Evolutionary conservation across 441 rosid genomes (phyloP).

Genomic region (Populus hybrid): DNA sequence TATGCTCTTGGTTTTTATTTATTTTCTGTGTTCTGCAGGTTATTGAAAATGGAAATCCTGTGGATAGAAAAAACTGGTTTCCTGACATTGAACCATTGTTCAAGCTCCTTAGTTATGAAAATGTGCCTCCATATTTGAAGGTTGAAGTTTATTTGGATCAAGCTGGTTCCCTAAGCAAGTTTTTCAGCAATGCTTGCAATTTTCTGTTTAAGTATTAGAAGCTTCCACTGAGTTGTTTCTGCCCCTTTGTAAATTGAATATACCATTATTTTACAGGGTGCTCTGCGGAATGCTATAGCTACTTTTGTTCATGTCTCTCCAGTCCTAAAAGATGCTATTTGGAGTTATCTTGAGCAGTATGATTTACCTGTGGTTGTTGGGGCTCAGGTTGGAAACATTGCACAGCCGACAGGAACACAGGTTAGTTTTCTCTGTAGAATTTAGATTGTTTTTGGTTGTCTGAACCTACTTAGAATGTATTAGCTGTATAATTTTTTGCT

Average conservation of each 20-base stretch:
- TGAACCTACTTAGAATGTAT: conserved; percentile 12
- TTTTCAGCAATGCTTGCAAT: conserved; percentile 14
- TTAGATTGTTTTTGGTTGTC: conserved; percentile 11
- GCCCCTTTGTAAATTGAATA: conserved; percentile 14
- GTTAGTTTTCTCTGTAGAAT: conserved; percentile 37
- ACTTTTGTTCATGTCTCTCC: conserved; percentile 78
- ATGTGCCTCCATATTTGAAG: conserved; percentile 93
- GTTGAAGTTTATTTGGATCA: conserved; percentile 33
- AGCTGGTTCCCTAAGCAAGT: conserved; percentile 16
- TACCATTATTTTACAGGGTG: conserved; percentile 60
- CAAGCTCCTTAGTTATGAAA: conserved; percentile 96
- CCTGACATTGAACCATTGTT: conserved; percentile 91
- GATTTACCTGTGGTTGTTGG: conserved; percentile 95
- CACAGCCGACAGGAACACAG: conserved; percentile 62
- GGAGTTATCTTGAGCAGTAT: conserved; percentile 94
- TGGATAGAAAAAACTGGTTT: conserved; percentile 90
- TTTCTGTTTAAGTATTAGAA: conserved; percentile 12
- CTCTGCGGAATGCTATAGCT: conserved; percentile 78
- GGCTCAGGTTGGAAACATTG: conserved; percentile 45
- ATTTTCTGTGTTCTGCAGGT: conserved; percentile 43
- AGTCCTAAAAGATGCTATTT: conserved; percentile 64
- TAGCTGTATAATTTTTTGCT: background rate
- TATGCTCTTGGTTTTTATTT: background rate
- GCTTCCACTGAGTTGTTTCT: background rate
- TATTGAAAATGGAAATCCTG: conserved; percentile 80